phyloP scores from a whole-genome alignment of 1,284 basidiomycete species.

The Pyrrhoderma noxium region DNA sequence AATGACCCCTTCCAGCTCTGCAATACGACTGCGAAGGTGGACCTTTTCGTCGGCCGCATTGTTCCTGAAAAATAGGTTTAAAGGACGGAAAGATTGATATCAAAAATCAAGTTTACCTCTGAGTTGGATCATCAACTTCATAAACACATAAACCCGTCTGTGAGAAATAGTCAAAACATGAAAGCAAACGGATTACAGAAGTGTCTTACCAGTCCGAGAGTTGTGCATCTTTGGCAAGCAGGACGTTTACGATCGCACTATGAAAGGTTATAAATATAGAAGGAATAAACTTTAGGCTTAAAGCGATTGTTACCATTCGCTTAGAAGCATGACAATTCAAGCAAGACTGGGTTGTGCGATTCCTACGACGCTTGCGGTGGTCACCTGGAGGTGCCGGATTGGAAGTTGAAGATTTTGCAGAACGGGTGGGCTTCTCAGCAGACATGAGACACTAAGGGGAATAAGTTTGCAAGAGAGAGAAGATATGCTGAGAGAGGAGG shows the following conservation, averaged over 20 bases:
- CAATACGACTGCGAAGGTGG: conserved; percentile 65
- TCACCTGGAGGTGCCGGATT: conserved; percentile 30
- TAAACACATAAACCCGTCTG: conserved; percentile 80
- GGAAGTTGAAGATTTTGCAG: conserved; percentile 20
- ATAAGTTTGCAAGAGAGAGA: not conserved
- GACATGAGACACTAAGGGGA: conserved; percentile 15
- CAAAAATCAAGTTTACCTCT: conserved; percentile 31
- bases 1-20: conserved; percentile 78
- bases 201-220: conserved; percentile 53
- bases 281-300: conserved; percentile 18
- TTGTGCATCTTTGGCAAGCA: conserved; percentile 60
- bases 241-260: conserved; percentile 69
- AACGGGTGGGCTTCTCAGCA: conserved; percentile 25
- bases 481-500: too few relatives aligned
- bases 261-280: conserved; percentile 5
- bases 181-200: not conserved
- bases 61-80: conserved; percentile 21
- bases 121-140: conserved; percentile 71
- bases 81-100: not conserved
- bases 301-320: conserved; percentile 51
- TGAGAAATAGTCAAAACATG: conserved; percentile 2
- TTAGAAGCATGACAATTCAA: conserved; percentile 72
- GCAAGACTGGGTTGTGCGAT: conserved; percentile 60
- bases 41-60: conserved; percentile 49
- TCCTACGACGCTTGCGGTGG: conserved; percentile 51